Evolutionary conservation across 371 early-diverging fungal genomes (phyloP).

Genomic region (Rhizopus arrhizus): DNA sequence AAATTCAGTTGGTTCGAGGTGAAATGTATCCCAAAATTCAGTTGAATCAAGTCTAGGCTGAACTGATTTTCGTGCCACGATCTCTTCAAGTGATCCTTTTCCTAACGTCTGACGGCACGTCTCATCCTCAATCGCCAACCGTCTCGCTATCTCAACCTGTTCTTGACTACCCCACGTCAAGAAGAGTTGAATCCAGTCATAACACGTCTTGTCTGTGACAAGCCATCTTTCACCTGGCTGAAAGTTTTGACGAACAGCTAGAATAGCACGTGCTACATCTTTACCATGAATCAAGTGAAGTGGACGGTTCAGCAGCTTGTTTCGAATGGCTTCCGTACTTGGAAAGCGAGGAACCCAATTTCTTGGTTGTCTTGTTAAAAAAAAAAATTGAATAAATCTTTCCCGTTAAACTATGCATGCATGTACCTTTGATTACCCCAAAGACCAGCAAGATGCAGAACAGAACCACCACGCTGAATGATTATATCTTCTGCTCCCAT

Average conservation of each 20-base stretch:
- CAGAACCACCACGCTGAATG: conserved; percentile 34
- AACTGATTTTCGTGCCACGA: conserved; percentile 33
- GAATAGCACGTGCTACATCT: conserved; percentile 47
- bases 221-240: conserved; percentile 44
- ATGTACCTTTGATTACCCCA: conserved; percentile 50
- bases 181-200: conserved; percentile 49
- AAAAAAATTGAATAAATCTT: not conserved
- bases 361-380: conserved; percentile 34
- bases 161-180: conserved; percentile 41
- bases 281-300: conserved; percentile 51
- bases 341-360: conserved; percentile 50
- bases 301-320: conserved; percentile 41
- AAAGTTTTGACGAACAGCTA: conserved; percentile 39
- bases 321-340: conserved; percentile 31
- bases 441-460: conserved; percentile 47
- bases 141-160: conserved; percentile 31
- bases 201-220: conserved; percentile 42
- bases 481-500: conserved; percentile 38
- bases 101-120: conserved; percentile 28
- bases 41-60: conserved; percentile 40
- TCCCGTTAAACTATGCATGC: too few relatives aligned
- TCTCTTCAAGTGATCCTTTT: conserved; percentile 33
- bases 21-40: conserved; percentile 51
- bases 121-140: conserved; percentile 31
- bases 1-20: conserved; percentile 37